Base-by-base conservation (phyloP, 2,329 filamentous ascomycete species). In the Penicillium sp. region DNA sequence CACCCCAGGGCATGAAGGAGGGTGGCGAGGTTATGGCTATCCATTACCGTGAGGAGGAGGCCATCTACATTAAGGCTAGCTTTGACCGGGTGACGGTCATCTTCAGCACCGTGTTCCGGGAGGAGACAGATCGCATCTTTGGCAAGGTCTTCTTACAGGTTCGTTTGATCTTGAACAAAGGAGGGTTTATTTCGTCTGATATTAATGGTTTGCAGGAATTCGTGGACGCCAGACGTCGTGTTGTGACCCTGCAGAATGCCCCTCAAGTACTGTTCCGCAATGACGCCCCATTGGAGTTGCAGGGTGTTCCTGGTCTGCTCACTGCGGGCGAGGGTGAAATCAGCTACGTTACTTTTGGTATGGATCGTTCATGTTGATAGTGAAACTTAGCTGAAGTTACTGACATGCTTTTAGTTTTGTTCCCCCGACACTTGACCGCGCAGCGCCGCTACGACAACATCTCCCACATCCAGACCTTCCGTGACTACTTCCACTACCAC, bases 401-500 rank as follows among this genome's bases (percentile, higher is more conserved):
- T 72, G 23, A 69, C 55, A 16, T 2, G 39, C 10, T 23, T 37
- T 1, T 59, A 96, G 95, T 98, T 48, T 85, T 99, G 44, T 99
- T 99, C 81, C 93, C 95, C 47, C 89, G 95, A 63, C 96, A 99
- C 77, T 83, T 99, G 64, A 93, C 92, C 14, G 87, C 88, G 14
- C 92, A 97, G 77, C 87, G 92, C 72, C 91, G 96, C 80, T 89
- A 91, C 59, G 93, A 97, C 65, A 93, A 96, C 74, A 99, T 99
- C 67, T 97, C 93, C 50, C 96, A 99, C 76, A 98, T 99, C 69
- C 96, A 99, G 79, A 99, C 95, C 14, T 99, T 99, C 90, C 91
- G 95, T 66, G 95, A 99, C 74, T 99, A 99, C 78, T 99, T 99
- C 83, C 95, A 99, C 78, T 99, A 99, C 77, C 95, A 99, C 78